A percentile compares a stretch with the other conserved stretches of the same genome.
phyloP scores from a whole-genome alignment of 2,329 filamentous ascomycete genomes.

The Apiospora malaysiana region DNA sequence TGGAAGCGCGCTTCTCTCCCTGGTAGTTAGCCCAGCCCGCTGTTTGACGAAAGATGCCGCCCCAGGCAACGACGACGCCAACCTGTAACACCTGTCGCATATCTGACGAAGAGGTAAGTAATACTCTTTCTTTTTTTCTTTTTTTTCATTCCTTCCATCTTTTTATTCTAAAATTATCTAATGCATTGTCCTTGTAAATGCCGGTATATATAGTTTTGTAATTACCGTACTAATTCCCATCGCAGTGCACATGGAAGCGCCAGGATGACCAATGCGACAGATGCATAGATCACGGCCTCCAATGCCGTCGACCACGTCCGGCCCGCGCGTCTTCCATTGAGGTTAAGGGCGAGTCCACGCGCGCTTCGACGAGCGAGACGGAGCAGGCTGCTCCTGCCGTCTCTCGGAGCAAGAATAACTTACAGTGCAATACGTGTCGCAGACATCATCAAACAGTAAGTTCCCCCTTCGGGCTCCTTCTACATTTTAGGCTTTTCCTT shows the following conservation, averaged over 20 bases:
- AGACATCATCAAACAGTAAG: conserved; percentile 10
- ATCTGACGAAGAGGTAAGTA: background rate
- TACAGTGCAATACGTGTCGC: conserved; percentile 12
- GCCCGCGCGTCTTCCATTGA: background rate
- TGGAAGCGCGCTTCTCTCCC: background rate
- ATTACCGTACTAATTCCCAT: background rate
- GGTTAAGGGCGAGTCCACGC: background rate
- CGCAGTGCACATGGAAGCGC: background rate
- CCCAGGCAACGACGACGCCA: background rate
- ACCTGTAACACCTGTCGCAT: background rate
- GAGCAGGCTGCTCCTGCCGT: background rate
- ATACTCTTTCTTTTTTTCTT: background rate
- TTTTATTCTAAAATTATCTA: background rate
- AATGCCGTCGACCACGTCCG: background rate
- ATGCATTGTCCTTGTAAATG: background rate
- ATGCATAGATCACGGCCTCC: conserved; percentile 2
- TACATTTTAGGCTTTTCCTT: too few relatives aligned
- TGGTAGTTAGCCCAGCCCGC: background rate
- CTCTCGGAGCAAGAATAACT: background rate
- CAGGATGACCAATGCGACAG: conserved; percentile 2
- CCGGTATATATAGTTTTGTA: background rate
- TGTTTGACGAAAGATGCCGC: conserved; percentile 6
- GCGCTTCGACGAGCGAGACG: background rate
- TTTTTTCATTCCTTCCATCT: background rate
- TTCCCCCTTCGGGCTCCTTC: background rate